These are phyloP conservation scores for Acarospora socialis DNA, from an alignment of 2,329 filamentous ascomycete species.

Conservation along the genomic window DNA sequence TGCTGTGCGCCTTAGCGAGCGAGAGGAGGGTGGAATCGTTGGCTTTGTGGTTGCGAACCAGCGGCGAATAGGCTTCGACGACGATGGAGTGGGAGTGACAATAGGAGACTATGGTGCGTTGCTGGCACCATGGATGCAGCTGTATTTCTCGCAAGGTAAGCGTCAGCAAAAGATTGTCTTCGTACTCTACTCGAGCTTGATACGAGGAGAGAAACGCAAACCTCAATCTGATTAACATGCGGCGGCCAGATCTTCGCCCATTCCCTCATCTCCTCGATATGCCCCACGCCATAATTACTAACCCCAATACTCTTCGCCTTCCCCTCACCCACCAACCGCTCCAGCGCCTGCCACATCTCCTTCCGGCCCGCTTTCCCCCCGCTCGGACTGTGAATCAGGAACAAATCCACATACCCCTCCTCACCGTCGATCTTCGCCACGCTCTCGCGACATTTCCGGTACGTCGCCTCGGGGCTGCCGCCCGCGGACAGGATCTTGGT, in stretches of 20 bases:
- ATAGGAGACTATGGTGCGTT: constrained; percentile 43
- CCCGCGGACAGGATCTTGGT: constrained; percentile 50
- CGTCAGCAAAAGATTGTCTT: constrained; percentile 25
- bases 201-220: constrained; percentile 29
- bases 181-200: not conserved
- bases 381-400: constrained; percentile 53
- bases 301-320: constrained; percentile 54
- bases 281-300: constrained; percentile 54
- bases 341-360: constrained; percentile 52
- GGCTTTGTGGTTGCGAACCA: constrained; percentile 55
- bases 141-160: constrained; percentile 20
- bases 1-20: constrained; percentile 57
- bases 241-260: constrained; percentile 55
- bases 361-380: constrained; percentile 41
- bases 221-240: constrained; percentile 62
- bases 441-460: constrained; percentile 45
- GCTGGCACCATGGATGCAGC: constrained; percentile 61
- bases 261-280: constrained; percentile 53
- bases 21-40: constrained; percentile 51
- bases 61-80: constrained; percentile 39
- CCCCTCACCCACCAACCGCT: constrained; percentile 45
- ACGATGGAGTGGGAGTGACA: constrained; percentile 37
- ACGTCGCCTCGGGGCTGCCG: constrained; percentile 42
- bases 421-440: constrained; percentile 45
- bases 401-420: constrained; percentile 53